phyloP scores from a whole-genome alignment of 2,329 filamentous ascomycete species.

The Xylariaceae sp. region DNA sequence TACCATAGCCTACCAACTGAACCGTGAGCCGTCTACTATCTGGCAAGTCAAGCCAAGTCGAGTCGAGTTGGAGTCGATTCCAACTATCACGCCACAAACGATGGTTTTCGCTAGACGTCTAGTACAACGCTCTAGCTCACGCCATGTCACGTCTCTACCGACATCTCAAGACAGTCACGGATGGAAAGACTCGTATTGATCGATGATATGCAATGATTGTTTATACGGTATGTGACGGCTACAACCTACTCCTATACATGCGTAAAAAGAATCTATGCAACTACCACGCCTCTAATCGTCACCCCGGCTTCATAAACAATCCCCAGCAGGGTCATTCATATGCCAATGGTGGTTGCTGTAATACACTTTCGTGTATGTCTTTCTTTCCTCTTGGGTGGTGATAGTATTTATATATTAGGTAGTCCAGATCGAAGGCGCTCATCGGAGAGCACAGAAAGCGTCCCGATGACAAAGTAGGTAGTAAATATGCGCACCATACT shows the following conservation, averaged over 20 bases:
- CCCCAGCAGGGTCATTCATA: background rate
- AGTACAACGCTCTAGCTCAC: no score
- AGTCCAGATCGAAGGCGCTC: background rate
- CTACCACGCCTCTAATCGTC: conserved; percentile 5
- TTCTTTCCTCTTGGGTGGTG: background rate
- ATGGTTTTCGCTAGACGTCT: no score
- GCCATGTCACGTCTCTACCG: no score
- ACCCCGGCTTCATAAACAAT: background rate
- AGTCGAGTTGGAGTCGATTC: no score
- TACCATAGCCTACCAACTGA: background rate
- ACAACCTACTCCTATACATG: background rate
- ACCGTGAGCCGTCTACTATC: no score
- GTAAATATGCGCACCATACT: conserved; percentile 4
- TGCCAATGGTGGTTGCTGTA: background rate
- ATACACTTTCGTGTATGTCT: background rate
- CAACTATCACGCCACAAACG: no score
- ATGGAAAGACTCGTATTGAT: background rate
- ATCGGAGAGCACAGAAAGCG: background rate
- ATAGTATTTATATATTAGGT: background rate
- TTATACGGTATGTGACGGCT: conserved; percentile 12
- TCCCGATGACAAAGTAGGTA: background rate
- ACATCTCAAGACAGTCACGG: background rate
- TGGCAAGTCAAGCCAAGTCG: no score
- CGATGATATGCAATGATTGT: background rate
- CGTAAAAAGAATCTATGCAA: background rate